Evolutionary conservation across 805 yeast genomes (phyloP).

Genomic region (Starmerella riodocensis): DNA sequence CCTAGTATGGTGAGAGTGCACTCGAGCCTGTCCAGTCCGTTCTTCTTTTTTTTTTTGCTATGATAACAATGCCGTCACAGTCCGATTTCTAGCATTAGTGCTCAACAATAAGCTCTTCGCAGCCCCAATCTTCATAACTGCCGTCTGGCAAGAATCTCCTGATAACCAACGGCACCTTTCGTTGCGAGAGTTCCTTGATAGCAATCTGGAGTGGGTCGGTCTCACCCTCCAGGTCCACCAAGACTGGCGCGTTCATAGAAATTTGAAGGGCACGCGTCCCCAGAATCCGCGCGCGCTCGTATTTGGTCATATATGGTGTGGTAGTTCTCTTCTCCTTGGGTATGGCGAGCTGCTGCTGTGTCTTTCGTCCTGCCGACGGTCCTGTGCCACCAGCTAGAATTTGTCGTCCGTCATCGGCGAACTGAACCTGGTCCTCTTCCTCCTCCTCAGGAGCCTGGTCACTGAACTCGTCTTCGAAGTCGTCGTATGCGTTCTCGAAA

Average conservation of each 20-base stretch:
- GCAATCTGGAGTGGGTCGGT: conserved; percentile 98
- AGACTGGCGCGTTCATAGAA: conserved; percentile 95
- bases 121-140: conserved; percentile 96
- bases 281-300: conserved; percentile 92
- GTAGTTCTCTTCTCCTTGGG: conserved; percentile 82
- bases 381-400: conserved; percentile 49
- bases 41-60: background rate
- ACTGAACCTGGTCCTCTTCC: conserved; percentile 27
- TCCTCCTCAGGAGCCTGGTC: conserved; percentile 49
- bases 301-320: conserved; percentile 98
- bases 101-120: conserved; percentile 91
- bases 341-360: conserved; percentile 70
- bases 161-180: conserved; percentile 87
- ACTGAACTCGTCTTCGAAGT: conserved; percentile 57
- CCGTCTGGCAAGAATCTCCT: conserved; percentile 97
- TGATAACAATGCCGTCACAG: background rate
- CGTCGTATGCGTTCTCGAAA: conserved; percentile 57
- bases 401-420: conserved; percentile 57
- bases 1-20: too few species aligned
- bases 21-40: too few species aligned
- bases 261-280: conserved; percentile 97
- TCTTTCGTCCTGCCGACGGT: conserved; percentile 35
- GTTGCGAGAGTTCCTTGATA: conserved; percentile 88
- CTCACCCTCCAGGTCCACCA: conserved; percentile 97
- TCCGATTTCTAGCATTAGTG: conserved; percentile 30